These are phyloP conservation scores for Sporothrix dimorphospora DNA, from an alignment of 2,329 filamentous ascomycete species.

Conservation along the genomic window DNA sequence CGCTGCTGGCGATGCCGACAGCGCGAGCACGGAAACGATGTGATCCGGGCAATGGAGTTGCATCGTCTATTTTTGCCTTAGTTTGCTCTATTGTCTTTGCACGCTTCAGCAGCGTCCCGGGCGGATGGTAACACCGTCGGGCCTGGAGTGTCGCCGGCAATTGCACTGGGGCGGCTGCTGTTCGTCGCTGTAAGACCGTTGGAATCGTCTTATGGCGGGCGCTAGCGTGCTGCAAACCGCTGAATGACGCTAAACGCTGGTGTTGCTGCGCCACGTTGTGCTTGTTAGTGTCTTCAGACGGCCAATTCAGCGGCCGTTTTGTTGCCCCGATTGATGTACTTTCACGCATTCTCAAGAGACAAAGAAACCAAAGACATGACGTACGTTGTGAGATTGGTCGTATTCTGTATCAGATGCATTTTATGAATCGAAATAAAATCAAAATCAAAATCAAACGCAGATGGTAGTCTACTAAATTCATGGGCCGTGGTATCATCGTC, in stretches of 20 bases:
- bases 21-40: not conserved
- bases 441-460: not conserved
- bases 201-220: not conserved
- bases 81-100: not conserved
- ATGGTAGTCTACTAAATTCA: not conserved
- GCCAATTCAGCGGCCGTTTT: not conserved
- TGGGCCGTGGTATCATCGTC: constrained; percentile 9
- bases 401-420: not conserved
- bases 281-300: not conserved
- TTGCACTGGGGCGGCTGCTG: not conserved
- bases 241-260: not conserved
- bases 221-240: not conserved
- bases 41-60: not conserved
- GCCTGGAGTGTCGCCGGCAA: constrained; percentile 4
- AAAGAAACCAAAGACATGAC: not conserved
- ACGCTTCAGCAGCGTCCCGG: not conserved
- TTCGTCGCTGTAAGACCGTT: not conserved
- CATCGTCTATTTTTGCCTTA: not conserved
- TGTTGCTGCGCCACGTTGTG: not conserved
- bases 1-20: not conserved
- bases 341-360: not conserved
- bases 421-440: too few species aligned
- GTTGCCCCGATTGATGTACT: not conserved
- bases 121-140: constrained; percentile 17
- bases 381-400: not conserved